A percentile compares a stretch with the other conserved stretches of the same genome.
These are phyloP conservation scores for Golubevia pallescens DNA, from an alignment of 1,284 basidiomycete species.

Conservation along the genomic window DNA sequence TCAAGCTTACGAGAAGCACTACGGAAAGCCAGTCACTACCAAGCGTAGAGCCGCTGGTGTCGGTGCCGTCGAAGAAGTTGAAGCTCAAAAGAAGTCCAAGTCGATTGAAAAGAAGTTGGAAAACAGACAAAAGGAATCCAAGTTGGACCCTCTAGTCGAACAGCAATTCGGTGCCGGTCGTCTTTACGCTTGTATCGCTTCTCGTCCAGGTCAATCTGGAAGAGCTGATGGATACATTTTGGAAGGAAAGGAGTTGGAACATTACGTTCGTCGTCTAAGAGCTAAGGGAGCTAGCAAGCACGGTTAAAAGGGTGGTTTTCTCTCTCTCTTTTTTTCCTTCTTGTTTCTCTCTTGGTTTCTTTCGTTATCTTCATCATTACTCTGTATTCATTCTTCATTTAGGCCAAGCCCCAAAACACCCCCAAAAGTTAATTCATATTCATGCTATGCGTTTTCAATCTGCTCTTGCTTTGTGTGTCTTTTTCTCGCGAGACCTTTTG, in stretches of 20 bases:
- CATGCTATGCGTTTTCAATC: too few relatives aligned
- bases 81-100: conserved; percentile 48
- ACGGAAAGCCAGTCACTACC: conserved; percentile 61
- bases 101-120: conserved; percentile 48
- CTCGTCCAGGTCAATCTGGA: conserved; percentile 58
- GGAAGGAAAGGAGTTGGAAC: conserved; percentile 61
- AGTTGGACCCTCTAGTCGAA: conserved; percentile 61
- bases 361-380: not conserved
- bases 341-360: not conserved
- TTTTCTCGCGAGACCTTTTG: too few relatives aligned
- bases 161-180: conserved; percentile 63
- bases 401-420: too few relatives aligned
- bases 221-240: conserved; percentile 63
- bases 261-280: conserved; percentile 14
- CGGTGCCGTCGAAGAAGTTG: conserved; percentile 34
- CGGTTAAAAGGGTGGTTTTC: not conserved
- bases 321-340: not conserved
- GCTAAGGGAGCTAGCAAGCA: conserved; percentile 3
- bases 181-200: conserved; percentile 59
- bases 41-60: conserved; percentile 54
- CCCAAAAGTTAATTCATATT: too few relatives aligned
- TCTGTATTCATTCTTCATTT: too few relatives aligned
- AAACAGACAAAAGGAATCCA: conserved; percentile 48
- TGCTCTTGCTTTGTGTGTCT: too few relatives aligned
- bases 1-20: conserved; percentile 64